Evolutionary conservation across 108 stramenopile species (phyloP).

Genomic region (Cyclotella sp.): DNA sequence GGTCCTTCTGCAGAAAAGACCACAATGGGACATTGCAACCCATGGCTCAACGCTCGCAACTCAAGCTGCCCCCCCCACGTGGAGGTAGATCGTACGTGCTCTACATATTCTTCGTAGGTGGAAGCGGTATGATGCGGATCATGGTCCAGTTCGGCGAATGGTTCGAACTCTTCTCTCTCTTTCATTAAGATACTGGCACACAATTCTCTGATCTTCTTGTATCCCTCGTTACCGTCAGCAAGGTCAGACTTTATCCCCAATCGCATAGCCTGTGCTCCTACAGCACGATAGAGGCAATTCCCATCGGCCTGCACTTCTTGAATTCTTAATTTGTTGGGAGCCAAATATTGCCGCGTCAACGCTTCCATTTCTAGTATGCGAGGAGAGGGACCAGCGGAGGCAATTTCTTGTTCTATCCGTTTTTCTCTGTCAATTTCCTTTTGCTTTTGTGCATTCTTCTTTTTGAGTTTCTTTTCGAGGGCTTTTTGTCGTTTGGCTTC

Average conservation of each 20-base stretch:
- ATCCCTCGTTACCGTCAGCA: constrained; percentile 1
- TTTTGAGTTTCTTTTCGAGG: constrained; percentile 64
- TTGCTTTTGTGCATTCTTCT: constrained; percentile 60
- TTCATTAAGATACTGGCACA: constrained; percentile 73
- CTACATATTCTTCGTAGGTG: constrained; percentile 85
- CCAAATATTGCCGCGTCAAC: constrained; percentile 52
- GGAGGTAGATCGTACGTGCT: constrained; percentile 74
- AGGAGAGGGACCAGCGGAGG: constrained; percentile 68
- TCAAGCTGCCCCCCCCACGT: constrained; percentile 99
- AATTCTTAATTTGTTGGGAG: constrained; percentile 61
- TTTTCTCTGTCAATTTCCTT: constrained; percentile 53
- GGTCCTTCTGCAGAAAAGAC: constrained; percentile 76
- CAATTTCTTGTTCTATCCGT: constrained; percentile 51
- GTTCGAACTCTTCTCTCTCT: constrained; percentile 83
- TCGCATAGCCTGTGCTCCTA: constrained; percentile 76
- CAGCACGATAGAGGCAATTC: constrained; percentile 95
- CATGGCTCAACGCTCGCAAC: constrained; percentile 83
- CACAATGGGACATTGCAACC: constrained; percentile 82
- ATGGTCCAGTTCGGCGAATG: constrained; percentile 84
- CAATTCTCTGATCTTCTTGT: constrained; percentile 49
- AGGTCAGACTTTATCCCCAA: constrained; percentile 26
- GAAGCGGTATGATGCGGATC: constrained; percentile 51
- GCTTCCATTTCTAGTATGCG: constrained; percentile 71
- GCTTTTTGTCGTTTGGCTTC: constrained; percentile 71
- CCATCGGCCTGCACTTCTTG: constrained; percentile 93